These are phyloP conservation scores for Rubia peregrina DNA, from an alignment of 305 asterid species.

Conservation along the genomic window DNA sequence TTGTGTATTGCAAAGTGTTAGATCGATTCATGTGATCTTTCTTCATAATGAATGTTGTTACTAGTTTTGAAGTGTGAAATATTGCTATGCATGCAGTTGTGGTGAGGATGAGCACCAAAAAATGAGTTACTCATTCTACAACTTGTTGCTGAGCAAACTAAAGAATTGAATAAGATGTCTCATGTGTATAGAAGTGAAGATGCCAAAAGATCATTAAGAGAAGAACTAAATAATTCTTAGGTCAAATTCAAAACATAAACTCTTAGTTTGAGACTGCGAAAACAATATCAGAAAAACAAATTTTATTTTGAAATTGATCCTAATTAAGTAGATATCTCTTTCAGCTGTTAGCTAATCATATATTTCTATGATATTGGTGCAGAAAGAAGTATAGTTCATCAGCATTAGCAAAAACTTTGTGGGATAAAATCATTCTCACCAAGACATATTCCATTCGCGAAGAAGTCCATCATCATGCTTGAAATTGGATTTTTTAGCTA, in stretches of 20 bases:
- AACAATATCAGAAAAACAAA: background rate
- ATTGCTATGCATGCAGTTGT: constrained; percentile 37
- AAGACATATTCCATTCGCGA: too few relatives aligned
- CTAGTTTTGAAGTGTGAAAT: background rate
- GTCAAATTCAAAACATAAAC: constrained; percentile 18
- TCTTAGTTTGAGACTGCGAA: background rate
- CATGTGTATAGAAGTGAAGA: constrained; percentile 24
- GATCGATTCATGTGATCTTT: background rate
- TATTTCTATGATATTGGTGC: constrained; percentile 15
- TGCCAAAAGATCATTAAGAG: constrained; percentile 31
- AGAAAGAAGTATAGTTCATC: background rate
- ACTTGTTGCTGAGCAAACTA: constrained; percentile 31
- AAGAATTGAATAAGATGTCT: constrained; percentile 23
- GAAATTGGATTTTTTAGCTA: too few relatives aligned
- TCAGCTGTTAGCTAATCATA: background rate
- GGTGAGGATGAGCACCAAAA: constrained; percentile 91
- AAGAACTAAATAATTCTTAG: constrained; percentile 26
- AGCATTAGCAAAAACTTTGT: too few relatives aligned
- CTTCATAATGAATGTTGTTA: background rate
- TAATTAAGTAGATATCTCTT: background rate
- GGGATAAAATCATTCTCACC: too few relatives aligned
- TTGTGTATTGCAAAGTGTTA: background rate
- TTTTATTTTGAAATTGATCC: background rate
- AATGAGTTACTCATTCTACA: constrained; percentile 71
- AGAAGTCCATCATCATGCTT: too few relatives aligned